Percentiles rank a stretch among this genome's conserved stretches.
Evolutionary conservation across 495 filamentous ascomycete species (phyloP).

Genomic region (Talaromyces wortmannii): DNA sequence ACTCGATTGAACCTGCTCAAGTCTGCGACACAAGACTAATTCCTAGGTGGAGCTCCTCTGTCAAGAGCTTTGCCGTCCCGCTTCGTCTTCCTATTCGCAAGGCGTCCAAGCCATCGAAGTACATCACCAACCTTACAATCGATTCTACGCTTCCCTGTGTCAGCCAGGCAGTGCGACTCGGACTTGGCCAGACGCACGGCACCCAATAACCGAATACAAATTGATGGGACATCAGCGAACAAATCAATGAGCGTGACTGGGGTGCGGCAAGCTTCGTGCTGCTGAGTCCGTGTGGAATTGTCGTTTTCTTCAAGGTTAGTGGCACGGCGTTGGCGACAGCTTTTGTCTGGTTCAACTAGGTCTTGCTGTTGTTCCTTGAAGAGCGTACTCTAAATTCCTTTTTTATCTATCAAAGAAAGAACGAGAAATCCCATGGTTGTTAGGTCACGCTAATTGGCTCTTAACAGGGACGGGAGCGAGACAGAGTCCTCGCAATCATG

Average conservation of each 20-base stretch:
- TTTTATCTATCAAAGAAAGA: neutral
- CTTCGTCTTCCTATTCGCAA: neutral
- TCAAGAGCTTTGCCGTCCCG: neutral
- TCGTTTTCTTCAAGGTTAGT: neutral
- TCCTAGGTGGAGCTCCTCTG: neutral
- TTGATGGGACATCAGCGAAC: neutral
- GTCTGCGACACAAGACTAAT: neutral
- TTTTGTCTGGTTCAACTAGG: neutral
- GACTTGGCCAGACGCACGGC: too few relatives aligned
- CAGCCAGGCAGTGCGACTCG: too few relatives aligned
- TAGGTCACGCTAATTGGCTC: too few relatives aligned
- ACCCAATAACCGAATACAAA: neutral
- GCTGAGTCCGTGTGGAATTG: conserved; percentile 1
- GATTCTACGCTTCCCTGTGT: neutral
- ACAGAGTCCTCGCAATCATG: neutral
- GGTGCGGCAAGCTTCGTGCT: conserved; percentile 4
- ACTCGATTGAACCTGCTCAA: neutral
- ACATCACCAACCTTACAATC: neutral
- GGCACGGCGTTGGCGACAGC: too few relatives aligned
- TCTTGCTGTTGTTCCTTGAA: neutral
- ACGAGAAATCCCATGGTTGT: too few relatives aligned
- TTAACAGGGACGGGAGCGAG: neutral
- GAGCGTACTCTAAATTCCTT: neutral
- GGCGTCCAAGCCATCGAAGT: neutral
- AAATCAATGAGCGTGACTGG: conserved; percentile 1